phyloP scores from a whole-genome alignment of 768 basidiomycete species.

The Artomyces pyxidatus region DNA sequence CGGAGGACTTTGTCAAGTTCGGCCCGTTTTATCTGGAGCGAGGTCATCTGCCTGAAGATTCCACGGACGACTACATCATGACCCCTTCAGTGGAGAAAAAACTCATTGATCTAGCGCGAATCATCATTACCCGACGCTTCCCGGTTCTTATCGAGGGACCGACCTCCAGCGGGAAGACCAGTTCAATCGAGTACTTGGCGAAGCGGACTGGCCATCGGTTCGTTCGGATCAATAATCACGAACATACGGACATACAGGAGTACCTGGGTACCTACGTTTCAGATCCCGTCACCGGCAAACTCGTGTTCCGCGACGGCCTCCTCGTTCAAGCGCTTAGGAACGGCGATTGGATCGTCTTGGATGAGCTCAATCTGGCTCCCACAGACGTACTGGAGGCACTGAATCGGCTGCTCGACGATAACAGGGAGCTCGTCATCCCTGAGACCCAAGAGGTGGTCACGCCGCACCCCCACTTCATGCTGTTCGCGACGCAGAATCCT shows the following conservation, averaged over 20 bases:
- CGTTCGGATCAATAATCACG: conserved; percentile 98
- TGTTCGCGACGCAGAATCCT: conserved; percentile 98
- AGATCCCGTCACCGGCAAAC: conserved; percentile 85
- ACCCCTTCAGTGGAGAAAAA: conserved; percentile 94
- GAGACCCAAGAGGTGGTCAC: conserved; percentile 93
- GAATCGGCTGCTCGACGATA: conserved; percentile 94
- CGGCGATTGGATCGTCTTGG: conserved; percentile 97
- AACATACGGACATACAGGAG: conserved; percentile 98
- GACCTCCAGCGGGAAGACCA: conserved; percentile 96
- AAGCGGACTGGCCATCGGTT: conserved; percentile 89
- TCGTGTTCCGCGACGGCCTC: conserved; percentile 91
- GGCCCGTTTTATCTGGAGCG: conserved; percentile 87
- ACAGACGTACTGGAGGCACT: conserved; percentile 97
- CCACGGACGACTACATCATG: conserved; percentile 80
- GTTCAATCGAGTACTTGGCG: conserved; percentile 92
- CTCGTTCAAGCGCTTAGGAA: conserved; percentile 85
- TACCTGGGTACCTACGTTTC: conserved; percentile 96
- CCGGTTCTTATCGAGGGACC: conserved; percentile 97
- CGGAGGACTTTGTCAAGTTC: conserved; percentile 66
- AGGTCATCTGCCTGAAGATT: conserved; percentile 59
- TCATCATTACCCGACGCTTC: conserved; percentile 80
- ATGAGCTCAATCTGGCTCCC: conserved; percentile 95
- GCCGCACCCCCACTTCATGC: conserved; percentile 94
- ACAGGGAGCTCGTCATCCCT: conserved; percentile 89
- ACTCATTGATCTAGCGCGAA: conserved; percentile 89